Conservation (phyloP, 208 protist species). For the Acanthamoeba culbertsoni region DNA sequence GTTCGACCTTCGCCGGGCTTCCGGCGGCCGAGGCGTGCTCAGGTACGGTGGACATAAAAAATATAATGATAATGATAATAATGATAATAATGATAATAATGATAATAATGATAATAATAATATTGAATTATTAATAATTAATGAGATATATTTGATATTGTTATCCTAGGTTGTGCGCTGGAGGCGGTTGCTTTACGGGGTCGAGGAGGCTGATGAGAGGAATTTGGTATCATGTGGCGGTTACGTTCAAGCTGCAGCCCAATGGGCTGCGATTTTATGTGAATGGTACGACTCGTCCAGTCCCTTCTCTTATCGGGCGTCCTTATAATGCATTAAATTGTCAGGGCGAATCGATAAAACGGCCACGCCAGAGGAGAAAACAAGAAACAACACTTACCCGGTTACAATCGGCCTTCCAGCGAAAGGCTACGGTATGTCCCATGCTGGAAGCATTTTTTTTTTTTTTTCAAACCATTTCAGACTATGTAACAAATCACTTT, state of each 20-base stretch:
- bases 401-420: neutral
- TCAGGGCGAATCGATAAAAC: neutral
- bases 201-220: neutral
- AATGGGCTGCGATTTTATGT: constrained; percentile 22
- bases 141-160: neutral
- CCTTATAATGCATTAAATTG: too few relatives aligned
- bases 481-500: neutral
- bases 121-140: neutral
- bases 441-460: neutral
- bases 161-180: neutral
- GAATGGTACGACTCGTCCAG: neutral
- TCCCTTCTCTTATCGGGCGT: too few relatives aligned
- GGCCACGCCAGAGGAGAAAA: neutral
- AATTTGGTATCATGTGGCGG: constrained; percentile 35
- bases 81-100: neutral
- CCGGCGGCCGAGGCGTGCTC: neutral
- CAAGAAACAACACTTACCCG: neutral
- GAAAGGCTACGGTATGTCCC: neutral
- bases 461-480: neutral
- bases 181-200: neutral
- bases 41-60: neutral
- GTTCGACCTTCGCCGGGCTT: neutral
- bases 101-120: neutral
- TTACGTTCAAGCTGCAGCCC: neutral
- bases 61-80: neutral